A percentile compares a stretch with the other conserved stretches of the same genome.
Evolutionary conservation across 768 basidiomycete genomes (phyloP).

Genomic region (Lentinula lateritia): DNA sequence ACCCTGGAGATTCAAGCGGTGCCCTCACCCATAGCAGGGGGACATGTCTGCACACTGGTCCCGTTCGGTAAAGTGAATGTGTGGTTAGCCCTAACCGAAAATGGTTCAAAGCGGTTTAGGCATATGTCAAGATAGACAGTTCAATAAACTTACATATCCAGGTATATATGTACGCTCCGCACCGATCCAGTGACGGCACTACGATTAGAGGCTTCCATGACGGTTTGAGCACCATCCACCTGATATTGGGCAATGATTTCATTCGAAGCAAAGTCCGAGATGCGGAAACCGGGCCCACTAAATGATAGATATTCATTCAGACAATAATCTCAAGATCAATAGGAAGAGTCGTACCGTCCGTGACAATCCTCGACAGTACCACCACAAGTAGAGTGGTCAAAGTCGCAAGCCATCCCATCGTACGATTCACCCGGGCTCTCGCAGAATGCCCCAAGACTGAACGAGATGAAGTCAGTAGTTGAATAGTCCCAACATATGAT

Average conservation of each 20-base stretch:
- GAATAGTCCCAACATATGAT: background rate
- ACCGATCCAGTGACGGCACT: slow-evolving; percentile 52
- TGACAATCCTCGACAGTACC: slow-evolving; percentile 62
- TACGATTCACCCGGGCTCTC: slow-evolving; percentile 67
- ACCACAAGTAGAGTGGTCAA: slow-evolving; percentile 71
- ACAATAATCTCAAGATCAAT: background rate
- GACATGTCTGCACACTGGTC: slow-evolving; percentile 63
- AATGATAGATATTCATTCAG: background rate
- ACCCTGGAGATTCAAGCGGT: background rate
- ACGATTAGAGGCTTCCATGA: slow-evolving; percentile 50
- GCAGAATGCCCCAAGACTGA: slow-evolving; percentile 66
- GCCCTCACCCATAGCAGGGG: slow-evolving; percentile 66
- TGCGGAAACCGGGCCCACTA: slow-evolving; percentile 68
- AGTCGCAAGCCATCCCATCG: slow-evolving; percentile 66
- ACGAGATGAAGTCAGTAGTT: slow-evolving; percentile 4
- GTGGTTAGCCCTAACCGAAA: slow-evolving; percentile 47
- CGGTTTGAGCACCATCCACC: slow-evolving; percentile 58
- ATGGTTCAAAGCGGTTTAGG: background rate
- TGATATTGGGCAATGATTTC: slow-evolving; percentile 65
- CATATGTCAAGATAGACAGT: background rate
- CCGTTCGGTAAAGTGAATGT: slow-evolving; percentile 64
- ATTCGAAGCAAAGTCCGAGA: slow-evolving; percentile 74
- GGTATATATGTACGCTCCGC: slow-evolving; percentile 62
- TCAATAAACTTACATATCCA: slow-evolving; percentile 54
- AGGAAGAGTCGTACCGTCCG: slow-evolving; percentile 45